phyloP scores from a whole-genome alignment of 108 stramenopile genomes.

The Fragilaria crotonensis region DNA sequence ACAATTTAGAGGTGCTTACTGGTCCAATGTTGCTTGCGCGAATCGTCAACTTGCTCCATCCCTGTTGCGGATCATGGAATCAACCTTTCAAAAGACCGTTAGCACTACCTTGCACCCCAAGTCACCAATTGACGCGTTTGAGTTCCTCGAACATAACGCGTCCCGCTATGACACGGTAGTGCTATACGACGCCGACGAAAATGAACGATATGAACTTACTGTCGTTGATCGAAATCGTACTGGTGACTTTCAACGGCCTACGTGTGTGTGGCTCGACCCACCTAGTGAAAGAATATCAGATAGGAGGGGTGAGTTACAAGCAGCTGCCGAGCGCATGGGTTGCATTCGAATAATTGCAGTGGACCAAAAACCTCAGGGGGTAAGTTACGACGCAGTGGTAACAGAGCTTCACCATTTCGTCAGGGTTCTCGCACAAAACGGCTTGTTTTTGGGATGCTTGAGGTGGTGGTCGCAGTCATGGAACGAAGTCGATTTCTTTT shows the following conservation, averaged over 20 bases:
- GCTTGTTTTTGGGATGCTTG: neutral
- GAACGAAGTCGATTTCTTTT: too few species aligned
- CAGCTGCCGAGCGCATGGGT: neutral
- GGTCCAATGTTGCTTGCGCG: constrained; percentile 73
- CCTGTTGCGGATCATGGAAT: constrained; percentile 46
- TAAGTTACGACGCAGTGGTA: neutral
- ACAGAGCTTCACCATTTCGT: neutral
- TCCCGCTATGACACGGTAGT: neutral
- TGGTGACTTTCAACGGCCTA: neutral
- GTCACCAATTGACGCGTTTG: neutral
- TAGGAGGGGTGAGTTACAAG: neutral
- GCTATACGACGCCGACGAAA: neutral
- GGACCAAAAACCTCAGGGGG: neutral
- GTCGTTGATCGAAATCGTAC: neutral
- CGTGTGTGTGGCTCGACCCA: neutral
- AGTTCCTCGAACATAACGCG: neutral
- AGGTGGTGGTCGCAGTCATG: too few species aligned
- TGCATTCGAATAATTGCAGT: neutral
- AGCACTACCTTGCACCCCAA: neutral
- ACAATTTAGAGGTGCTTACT: constrained; percentile 22
- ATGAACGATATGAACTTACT: neutral
- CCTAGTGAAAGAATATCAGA: neutral
- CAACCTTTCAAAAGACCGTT: constrained; percentile 14
- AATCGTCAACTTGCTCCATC: constrained; percentile 22
- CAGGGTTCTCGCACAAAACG: neutral